These are phyloP conservation scores for Candida pseudoviswanathii DNA, from an alignment of 1,139 yeast species.

Conservation along the genomic window DNA sequence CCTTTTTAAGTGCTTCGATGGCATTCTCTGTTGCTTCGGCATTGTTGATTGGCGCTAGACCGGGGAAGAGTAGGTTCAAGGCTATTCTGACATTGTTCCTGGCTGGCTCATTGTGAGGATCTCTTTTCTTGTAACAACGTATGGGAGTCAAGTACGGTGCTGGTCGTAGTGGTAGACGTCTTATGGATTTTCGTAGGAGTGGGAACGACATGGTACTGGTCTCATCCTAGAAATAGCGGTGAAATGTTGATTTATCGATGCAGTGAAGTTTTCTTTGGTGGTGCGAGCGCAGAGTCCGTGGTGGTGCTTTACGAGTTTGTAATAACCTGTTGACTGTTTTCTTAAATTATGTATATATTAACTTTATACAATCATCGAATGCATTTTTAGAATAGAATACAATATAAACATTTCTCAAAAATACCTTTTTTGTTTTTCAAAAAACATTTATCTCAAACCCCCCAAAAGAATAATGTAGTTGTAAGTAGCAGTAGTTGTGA, in stretches of 20 bases:
- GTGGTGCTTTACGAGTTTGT: not conserved
- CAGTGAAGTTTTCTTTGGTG: too few species aligned
- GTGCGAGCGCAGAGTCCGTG: too few species aligned
- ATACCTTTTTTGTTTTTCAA: not conserved
- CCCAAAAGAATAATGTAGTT: constrained; percentile 1
- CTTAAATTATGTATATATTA: constrained; percentile 8
- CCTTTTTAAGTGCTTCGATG: too few species aligned
- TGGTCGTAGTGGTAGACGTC: not conserved
- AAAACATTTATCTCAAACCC: constrained; percentile 1
- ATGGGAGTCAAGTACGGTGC: not conserved
- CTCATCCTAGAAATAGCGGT: too few species aligned
- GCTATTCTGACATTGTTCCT: constrained; percentile 7
- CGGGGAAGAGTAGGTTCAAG: constrained; percentile 12
- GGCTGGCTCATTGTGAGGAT: not conserved
- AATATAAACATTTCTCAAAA: not conserved
- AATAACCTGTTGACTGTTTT: constrained; percentile 2
- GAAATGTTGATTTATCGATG: too few species aligned
- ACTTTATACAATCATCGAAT: constrained; percentile 8
- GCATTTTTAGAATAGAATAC: constrained; percentile 8
- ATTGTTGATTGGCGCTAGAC: constrained; percentile 7
- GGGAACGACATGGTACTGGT: not conserved
- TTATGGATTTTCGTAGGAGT: not conserved
- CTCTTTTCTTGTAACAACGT: not conserved
- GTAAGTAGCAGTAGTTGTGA: constrained; percentile 2
- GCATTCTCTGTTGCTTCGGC: not conserved